Percentiles rank a stretch among this genome's conserved stretches.
Conservation (phyloP, 2,329 filamentous ascomycete species). For the Ceratocystis cubensis region DNA sequence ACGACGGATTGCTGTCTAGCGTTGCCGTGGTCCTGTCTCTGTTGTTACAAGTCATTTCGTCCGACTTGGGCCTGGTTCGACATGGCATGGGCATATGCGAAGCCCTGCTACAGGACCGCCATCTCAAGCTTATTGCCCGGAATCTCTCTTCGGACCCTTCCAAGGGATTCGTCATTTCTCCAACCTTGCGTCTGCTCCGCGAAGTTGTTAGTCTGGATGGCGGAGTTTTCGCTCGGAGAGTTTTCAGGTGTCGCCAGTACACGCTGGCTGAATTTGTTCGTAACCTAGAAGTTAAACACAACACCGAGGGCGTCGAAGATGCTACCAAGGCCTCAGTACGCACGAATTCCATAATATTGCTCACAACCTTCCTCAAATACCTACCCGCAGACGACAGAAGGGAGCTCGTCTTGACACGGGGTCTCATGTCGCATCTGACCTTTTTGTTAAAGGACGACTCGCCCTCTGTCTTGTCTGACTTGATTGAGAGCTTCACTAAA, state of each 20-base stretch:
- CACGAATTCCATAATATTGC: conserved; percentile 68
- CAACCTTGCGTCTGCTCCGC: conserved; percentile 70
- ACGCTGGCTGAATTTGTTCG: conserved; percentile 70
- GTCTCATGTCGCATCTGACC: conserved; percentile 71
- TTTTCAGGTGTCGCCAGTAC: conserved; percentile 66
- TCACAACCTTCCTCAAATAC: conserved; percentile 67
- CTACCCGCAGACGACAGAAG: conserved; percentile 64
- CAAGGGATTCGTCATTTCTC: conserved; percentile 81
- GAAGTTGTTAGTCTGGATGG: conserved; percentile 82
- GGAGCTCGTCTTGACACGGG: conserved; percentile 67
- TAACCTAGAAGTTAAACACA: conserved; percentile 60
- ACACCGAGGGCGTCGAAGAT: conserved; percentile 48
- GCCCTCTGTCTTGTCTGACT: conserved; percentile 59
- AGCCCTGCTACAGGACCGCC: conserved; percentile 65
- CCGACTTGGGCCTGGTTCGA: conserved; percentile 58
- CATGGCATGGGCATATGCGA: conserved; percentile 69
- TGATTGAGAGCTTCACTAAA: conserved; percentile 56
- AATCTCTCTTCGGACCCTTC: conserved; percentile 67
- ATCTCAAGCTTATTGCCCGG: conserved; percentile 66
- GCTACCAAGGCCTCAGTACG: conserved; percentile 62
- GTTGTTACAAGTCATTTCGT: conserved; percentile 65
- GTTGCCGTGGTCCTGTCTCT: conserved; percentile 71
- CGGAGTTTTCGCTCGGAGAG: conserved; percentile 60
- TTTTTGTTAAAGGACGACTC: conserved; percentile 68
- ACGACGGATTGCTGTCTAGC: conserved; percentile 68